Conservation (phyloP, 176 grass and related monocot genomes). For the Oryza glumipatula region DNA sequence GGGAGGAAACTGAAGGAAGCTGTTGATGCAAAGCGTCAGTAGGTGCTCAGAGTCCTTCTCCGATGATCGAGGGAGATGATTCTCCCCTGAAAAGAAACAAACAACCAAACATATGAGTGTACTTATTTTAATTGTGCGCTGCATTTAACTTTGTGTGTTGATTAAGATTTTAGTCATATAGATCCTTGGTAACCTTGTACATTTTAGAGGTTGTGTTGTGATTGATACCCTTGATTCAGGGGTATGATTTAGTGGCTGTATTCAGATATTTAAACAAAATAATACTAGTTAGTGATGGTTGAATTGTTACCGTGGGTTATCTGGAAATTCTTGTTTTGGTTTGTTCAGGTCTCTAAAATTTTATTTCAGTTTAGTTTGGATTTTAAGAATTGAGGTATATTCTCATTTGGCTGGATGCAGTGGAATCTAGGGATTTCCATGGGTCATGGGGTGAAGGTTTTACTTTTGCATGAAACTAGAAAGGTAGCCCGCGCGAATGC, state of each 20-base stretch:
- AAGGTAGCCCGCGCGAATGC: too few species aligned
- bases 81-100: background rate
- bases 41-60: background rate
- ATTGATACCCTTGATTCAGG: constrained; percentile 41
- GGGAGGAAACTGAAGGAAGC: constrained; percentile 91
- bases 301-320: background rate
- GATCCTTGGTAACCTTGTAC: background rate
- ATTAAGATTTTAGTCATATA: constrained; percentile 2
- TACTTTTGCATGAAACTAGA: too few species aligned
- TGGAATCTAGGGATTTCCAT: too few species aligned
- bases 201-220: constrained; percentile 31
- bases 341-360: background rate
- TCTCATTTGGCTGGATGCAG: background rate
- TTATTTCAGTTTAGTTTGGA: background rate
- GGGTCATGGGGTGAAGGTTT: too few species aligned
- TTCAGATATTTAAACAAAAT: constrained; percentile 23
- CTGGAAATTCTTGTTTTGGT: background rate
- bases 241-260: constrained; percentile 31
- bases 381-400: background rate
- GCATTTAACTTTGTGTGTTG: background rate
- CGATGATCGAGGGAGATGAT: background rate
- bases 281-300: background rate
- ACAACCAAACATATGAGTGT: constrained; percentile 1
- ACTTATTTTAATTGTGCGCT: constrained; percentile 15
- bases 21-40: constrained; percentile 33